Base-by-base conservation (phyloP, 23 red algal genomes). In the Gracilaria gracilis region DNA sequence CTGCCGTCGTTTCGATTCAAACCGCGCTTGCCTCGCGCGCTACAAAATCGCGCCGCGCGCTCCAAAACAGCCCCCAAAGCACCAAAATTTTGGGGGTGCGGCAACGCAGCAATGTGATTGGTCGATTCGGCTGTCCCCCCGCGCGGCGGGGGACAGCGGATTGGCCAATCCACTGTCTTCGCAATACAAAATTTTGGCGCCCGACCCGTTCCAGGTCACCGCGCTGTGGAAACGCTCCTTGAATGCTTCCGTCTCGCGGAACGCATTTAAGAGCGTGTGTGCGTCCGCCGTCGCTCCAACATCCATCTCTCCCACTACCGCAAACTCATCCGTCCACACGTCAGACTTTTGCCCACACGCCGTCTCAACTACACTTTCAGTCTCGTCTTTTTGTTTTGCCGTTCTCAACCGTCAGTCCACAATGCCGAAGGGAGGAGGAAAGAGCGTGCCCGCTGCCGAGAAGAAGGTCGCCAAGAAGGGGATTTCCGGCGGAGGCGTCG, bases 381-480 rank as follows among this genome's bases (percentile, higher is more conserved):
- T 38, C 64, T 5, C 28, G 65, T 71, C 31, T 35, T 49, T 54
- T 35, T 0, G 24, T 37, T 9, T 48, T 19, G 0, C 42, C 81
- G 8, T 65, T 28, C 71, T 72, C 57, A 24, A 54, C 25, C 27
- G 19, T 51, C 61, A 67, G 19, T 51, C 61, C 53, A 49, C 32
- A 44, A 65, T 66, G 48, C 96, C 95, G 97, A 94, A 94, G 20
- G 90, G 90, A 50, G 95, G 95, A 91, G 97, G 97, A 57, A 99
- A 99, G 87, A 93, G 83, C 55, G 94, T 99, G 46, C 96, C 96
- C 42, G 85, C 88, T 54, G 96, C 96, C 57, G 97, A 94, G 78
- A 99, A 99, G 91, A 99, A 96, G 93, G 93, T 95, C 48, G 94
- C 94, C 46, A 94, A 92, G 82, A 94, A 93, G 67, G 86, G 91